These are phyloP conservation scores for Yueomyces sp. DNA, from an alignment of 1,139 yeast species.

Conservation along the genomic window DNA sequence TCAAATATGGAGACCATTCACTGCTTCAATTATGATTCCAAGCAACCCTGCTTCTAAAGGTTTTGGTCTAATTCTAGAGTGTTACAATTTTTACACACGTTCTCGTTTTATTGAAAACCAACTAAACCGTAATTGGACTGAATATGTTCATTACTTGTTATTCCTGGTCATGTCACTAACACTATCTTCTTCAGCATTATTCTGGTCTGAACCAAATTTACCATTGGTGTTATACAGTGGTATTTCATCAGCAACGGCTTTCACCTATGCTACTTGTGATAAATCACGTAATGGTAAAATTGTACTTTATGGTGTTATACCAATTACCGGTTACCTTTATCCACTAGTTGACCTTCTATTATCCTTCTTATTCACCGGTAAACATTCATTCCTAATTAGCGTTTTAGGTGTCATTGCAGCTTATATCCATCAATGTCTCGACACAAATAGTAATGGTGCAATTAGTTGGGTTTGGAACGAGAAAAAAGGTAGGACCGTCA, in stretches of 20 bases:
- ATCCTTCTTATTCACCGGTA: conserved; percentile 14
- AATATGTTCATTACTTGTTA: conserved; percentile 17
- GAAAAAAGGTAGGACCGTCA: neutral
- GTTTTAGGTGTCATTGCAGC: conserved; percentile 18
- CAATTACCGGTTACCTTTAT: conserved; percentile 22
- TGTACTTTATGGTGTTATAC: conserved; percentile 22
- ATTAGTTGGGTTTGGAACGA: conserved; percentile 6
- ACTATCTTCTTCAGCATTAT: conserved; percentile 6
- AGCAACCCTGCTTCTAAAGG: neutral
- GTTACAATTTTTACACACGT: conserved; percentile 18
- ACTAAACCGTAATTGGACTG: conserved; percentile 11
- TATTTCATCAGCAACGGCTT: conserved; percentile 16
- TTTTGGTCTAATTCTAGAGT: conserved; percentile 6
- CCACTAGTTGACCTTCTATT: conserved; percentile 19
- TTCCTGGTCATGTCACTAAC: conserved; percentile 12
- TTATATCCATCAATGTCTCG: conserved; percentile 21
- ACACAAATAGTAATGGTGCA: conserved; percentile 23
- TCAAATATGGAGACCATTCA: neutral
- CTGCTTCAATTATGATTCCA: neutral
- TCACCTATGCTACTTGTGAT: conserved; percentile 23
- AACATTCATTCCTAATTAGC: conserved; percentile 8
- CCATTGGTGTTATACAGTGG: conserved; percentile 13
- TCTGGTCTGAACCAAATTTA: conserved; percentile 5
- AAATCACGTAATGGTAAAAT: conserved; percentile 12
- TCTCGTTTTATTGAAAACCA: conserved; percentile 16